A percentile compares a stretch with the other conserved stretches of the same genome.
Conservation (phyloP, 2,329 filamentous ascomycete species). For the Colletotrichum endophyticum region DNA sequence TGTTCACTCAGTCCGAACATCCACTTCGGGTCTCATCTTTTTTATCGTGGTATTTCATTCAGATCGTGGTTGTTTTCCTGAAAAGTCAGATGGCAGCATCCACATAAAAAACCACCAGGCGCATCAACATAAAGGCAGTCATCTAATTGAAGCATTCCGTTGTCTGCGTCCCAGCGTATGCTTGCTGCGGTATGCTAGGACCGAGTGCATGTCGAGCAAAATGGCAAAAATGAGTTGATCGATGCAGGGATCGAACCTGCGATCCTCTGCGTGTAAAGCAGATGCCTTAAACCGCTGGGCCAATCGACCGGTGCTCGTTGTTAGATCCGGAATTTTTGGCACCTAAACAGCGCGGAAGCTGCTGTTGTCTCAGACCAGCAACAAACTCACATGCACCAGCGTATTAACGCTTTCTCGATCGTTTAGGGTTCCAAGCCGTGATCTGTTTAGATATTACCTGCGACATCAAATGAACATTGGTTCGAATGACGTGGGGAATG, state of each 20-base stretch:
- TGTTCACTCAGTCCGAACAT: background rate
- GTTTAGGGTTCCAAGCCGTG: background rate
- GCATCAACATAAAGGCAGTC: background rate
- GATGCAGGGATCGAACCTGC: conserved; percentile 51
- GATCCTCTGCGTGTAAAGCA: conserved; percentile 48
- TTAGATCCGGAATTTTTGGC: rapidly evolving
- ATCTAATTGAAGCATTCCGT: background rate
- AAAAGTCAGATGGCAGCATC: background rate
- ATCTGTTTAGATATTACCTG: background rate
- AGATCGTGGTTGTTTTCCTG: background rate
- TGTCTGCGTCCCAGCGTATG: background rate
- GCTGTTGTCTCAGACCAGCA: background rate
- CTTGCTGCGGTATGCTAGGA: background rate
- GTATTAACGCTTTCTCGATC: background rate
- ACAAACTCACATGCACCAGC: too few species aligned
- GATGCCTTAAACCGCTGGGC: conserved; percentile 44
- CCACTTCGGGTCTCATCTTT: background rate
- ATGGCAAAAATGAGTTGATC: conserved; percentile 30
- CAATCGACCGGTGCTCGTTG: conserved; percentile 30
- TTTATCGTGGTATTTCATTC: background rate
- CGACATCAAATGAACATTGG: background rate
- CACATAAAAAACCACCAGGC: background rate
- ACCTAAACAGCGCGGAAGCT: background rate
- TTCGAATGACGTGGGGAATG: background rate
- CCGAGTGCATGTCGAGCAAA: background rate